Evolutionary conservation across 352 stramenopile genomes (phyloP), one percentile per base, ranked within the genome.

Genomic region (Phytophthora europaea): DNA sequence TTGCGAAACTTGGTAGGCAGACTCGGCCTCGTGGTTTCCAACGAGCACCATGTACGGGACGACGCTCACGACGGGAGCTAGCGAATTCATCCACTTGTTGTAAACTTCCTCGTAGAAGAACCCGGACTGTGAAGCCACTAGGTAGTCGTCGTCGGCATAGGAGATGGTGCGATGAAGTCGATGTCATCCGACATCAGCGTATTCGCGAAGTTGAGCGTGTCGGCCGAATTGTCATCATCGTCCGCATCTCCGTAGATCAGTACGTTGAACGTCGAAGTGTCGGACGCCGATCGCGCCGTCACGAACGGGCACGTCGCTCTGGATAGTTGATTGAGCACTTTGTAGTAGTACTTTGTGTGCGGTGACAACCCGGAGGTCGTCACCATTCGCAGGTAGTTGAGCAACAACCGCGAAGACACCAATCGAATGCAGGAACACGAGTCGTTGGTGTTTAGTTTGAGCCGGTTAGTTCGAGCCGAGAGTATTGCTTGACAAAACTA

Each of bases 41-140:
- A 83, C 75, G n/a, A 81, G 60, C 31, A 87, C 80, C 84, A 94
- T 94, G 73, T 91, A 94, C 4, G 88, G 85, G n/a, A 90, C 51
- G 22, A 47, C 9, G 8, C 58, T 64, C 73, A 86, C 78, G 18
- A 80, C 57, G 3, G 72, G 57, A 4, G 81, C 54, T 18, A 91
- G 61, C 45, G 69, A 66, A 47, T 85, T 81, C 84, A 95, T 90
- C 84, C 80, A 95, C 28, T 75, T 65, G 70, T 95, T 91, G 71
- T 87, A 95, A 4, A 76, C 59, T 38, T 80, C 68, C 55, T 83
- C 76, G 58, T 83, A 81, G 56, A 78, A 79, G 55, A 81, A 80
- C 2, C 63, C 73, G 0, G 65, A 40, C 16, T 75, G 65, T 0
- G 65, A 60, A 15, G 51, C 53, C 28, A 72, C 60, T 9, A 81